These are phyloP conservation scores for Yamadazyma songkhlaensis DNA, from an alignment of 1,139 yeast genomes.

Conservation along the genomic window DNA sequence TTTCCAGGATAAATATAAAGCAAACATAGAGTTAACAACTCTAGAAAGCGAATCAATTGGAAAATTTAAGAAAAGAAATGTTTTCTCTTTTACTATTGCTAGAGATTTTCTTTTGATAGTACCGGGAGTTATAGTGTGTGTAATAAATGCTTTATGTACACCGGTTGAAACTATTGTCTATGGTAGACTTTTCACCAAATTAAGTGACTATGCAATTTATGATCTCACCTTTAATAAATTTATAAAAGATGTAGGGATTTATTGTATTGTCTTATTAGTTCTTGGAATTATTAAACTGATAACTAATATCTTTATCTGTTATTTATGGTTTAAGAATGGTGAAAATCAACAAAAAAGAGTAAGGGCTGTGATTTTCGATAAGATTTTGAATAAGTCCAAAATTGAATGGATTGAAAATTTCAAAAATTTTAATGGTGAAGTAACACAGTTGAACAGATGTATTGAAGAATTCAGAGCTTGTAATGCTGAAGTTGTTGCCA, in stretches of 20 bases:
- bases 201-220: slow-evolving; percentile 38
- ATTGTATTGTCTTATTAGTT: slow-evolving; percentile 53
- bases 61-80: slow-evolving; percentile 10
- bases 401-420: slow-evolving; percentile 61
- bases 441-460: slow-evolving; percentile 68
- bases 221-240: slow-evolving; percentile 29
- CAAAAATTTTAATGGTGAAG: slow-evolving; percentile 55
- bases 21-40: slow-evolving; percentile 7
- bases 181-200: slow-evolving; percentile 58
- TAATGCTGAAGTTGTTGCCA: slow-evolving; percentile 63
- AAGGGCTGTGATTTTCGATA: slow-evolving; percentile 27
- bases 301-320: slow-evolving; percentile 54
- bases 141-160: slow-evolving; percentile 49
- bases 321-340: slow-evolving; percentile 69
- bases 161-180: slow-evolving; percentile 65
- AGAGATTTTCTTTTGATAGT: slow-evolving; percentile 23
- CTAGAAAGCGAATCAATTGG: slow-evolving; percentile 2
- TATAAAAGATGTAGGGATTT: slow-evolving; percentile 39
- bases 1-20: slow-evolving; percentile 3
- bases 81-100: slow-evolving; percentile 26
- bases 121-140: slow-evolving; percentile 22
- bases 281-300: slow-evolving; percentile 56
- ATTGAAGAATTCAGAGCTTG: slow-evolving; percentile 76
- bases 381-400: slow-evolving; percentile 11
- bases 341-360: slow-evolving; percentile 66